Percentiles rank a stretch among this genome's conserved stretches.
Evolutionary conservation across 805 yeast genomes (phyloP).

Genomic region (Priceomyces haplophilus): DNA sequence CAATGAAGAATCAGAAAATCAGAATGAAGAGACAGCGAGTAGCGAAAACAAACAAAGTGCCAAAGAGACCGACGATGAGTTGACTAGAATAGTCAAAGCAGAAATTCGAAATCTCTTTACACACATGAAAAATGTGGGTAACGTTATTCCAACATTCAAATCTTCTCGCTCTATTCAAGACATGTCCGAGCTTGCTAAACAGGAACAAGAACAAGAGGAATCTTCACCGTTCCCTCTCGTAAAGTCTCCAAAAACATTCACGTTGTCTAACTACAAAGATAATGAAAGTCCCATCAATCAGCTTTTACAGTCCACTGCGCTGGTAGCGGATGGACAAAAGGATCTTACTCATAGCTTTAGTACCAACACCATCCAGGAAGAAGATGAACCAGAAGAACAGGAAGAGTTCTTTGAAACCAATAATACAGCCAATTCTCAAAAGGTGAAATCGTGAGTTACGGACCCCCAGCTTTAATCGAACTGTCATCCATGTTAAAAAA

Average conservation of each 20-base stretch:
- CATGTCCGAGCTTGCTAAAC: slow-evolving; percentile 3
- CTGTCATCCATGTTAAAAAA: not conserved
- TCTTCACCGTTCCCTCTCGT: slow-evolving; percentile 24
- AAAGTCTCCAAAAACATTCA: slow-evolving; percentile 41
- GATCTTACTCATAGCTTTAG: slow-evolving; percentile 30
- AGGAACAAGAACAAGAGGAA: slow-evolving; percentile 14
- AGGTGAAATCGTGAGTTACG: no score
- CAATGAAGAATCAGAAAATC: slow-evolving; percentile 7
- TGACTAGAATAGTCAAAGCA: slow-evolving; percentile 29
- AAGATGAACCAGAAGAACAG: slow-evolving; percentile 33
- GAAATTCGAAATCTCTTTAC: slow-evolving; percentile 32
- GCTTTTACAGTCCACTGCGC: slow-evolving; percentile 21
- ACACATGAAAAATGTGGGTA: slow-evolving; percentile 30
- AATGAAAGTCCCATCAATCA: slow-evolving; percentile 36
- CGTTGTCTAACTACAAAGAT: slow-evolving; percentile 34
- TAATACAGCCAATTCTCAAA: no score
- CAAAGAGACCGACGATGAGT: slow-evolving; percentile 24
- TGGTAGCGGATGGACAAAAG: slow-evolving; percentile 7
- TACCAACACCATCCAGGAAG: slow-evolving; percentile 39
- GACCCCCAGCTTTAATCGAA: not conserved
- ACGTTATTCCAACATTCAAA: slow-evolving; percentile 33
- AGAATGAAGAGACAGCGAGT: slow-evolving; percentile 7
- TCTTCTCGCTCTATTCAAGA: slow-evolving; percentile 23
- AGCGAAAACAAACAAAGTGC: slow-evolving; percentile 8
- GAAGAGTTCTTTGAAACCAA: not conserved